Conservation (phyloP, 176 grass and related monocot species). For the Bonia amplexicaulis region DNA sequence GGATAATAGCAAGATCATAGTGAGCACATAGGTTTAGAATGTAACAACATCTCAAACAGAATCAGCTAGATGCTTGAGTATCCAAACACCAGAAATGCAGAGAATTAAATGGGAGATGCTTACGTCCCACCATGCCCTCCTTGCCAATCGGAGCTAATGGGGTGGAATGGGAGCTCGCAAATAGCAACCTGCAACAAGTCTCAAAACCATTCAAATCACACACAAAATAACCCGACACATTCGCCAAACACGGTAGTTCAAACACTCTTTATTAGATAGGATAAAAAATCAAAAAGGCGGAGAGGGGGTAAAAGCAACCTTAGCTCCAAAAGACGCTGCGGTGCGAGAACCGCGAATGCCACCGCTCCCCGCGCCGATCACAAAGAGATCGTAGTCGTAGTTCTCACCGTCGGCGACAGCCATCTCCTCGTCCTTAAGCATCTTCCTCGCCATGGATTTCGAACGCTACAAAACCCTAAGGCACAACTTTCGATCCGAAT, state of each 20-base stretch:
- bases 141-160: too few relatives aligned
- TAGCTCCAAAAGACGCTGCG: conserved; percentile 73
- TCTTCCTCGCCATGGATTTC: too few relatives aligned
- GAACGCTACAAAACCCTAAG: too few relatives aligned
- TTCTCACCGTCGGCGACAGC: too few relatives aligned
- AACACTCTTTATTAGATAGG: neutral
- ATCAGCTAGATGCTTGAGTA: too few relatives aligned
- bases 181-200: conserved; percentile 37
- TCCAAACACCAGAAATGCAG: too few relatives aligned
- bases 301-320: conserved; percentile 26
- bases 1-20: neutral
- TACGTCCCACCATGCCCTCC: too few relatives aligned
- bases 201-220: neutral
- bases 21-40: neutral
- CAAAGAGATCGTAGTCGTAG: conserved; percentile 87
- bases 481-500: too few relatives aligned
- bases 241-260: neutral
- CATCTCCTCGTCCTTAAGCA: too few relatives aligned
- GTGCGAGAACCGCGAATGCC: conserved; percentile 84
- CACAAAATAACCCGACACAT: neutral
- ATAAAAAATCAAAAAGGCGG: neutral
- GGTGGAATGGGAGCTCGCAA: too few relatives aligned
- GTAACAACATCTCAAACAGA: too few relatives aligned
- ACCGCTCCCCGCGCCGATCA: conserved; percentile 93
- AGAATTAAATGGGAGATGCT: too few relatives aligned